Conservation (phyloP, 2,329 filamentous ascomycete species). For the Helotiales sp. region DNA sequence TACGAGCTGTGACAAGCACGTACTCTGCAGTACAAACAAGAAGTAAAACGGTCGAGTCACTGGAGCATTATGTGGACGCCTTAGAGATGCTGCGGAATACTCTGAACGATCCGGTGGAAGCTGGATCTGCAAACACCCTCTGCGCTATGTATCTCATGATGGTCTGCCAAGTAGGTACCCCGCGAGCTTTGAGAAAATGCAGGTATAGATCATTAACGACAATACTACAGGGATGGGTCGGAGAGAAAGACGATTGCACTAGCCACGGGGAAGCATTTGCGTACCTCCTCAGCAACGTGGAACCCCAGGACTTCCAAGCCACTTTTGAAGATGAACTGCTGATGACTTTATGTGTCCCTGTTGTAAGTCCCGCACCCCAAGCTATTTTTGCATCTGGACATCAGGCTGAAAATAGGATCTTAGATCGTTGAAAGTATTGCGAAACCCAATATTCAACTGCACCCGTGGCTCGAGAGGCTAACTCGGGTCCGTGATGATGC, state of each 20-base stretch:
- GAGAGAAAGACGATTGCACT: slow-evolving; percentile 6
- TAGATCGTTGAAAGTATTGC: slow-evolving; percentile 12
- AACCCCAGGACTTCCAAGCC: slow-evolving; percentile 2
- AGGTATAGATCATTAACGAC: background rate
- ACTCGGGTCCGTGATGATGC: background rate
- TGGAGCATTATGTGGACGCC: background rate
- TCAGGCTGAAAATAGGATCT: background rate
- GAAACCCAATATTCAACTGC: background rate
- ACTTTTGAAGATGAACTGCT: slow-evolving; percentile 2
- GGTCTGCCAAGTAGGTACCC: slow-evolving; percentile 4
- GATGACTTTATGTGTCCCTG: slow-evolving; percentile 3
- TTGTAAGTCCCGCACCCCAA: background rate
- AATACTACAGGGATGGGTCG: slow-evolving; percentile 9
- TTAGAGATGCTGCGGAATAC: background rate
- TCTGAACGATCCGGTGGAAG: background rate
- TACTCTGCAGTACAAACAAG: background rate
- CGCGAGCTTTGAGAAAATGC: background rate
- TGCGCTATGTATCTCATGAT: slow-evolving; percentile 14
- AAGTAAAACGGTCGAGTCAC: slow-evolving; percentile 5
- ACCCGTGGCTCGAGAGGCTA: slow-evolving; percentile 9
- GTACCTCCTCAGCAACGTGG: background rate
- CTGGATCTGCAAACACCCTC: background rate
- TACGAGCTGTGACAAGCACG: background rate
- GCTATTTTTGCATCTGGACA: background rate
- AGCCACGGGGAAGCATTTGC: slow-evolving; percentile 7